These are phyloP conservation scores for Solanum sejunctum DNA, from an alignment of 257 asterid species.

Conservation along the genomic window DNA sequence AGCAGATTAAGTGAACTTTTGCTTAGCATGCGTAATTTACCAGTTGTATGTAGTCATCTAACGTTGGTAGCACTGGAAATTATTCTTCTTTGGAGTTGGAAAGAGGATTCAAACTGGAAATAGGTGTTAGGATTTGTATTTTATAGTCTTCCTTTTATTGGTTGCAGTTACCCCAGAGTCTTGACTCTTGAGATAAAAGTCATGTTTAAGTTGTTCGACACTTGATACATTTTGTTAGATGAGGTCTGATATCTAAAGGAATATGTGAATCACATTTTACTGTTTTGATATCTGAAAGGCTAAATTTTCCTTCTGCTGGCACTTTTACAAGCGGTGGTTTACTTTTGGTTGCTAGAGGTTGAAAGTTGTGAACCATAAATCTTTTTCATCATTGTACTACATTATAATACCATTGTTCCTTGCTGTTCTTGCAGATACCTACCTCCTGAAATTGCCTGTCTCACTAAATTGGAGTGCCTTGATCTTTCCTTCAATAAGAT, in stretches of 20 bases:
- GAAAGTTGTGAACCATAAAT: background rate
- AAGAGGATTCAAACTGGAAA: background rate
- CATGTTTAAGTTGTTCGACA: background rate
- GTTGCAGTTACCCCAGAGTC: background rate
- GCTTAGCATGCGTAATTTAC: background rate
- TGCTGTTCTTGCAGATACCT: slow-evolving; percentile 57
- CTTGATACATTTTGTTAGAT: background rate
- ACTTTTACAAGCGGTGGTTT: background rate
- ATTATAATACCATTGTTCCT: background rate
- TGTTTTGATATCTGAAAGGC: background rate
- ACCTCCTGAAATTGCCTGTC: slow-evolving; percentile 88
- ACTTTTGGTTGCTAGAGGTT: background rate
- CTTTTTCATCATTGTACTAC: background rate
- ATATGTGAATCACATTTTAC: background rate
- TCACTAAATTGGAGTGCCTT: slow-evolving; percentile 60
- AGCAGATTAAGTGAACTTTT: background rate
- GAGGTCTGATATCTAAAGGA: background rate
- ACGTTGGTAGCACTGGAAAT: background rate
- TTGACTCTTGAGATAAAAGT: background rate
- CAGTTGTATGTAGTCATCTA: background rate
- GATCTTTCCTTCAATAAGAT: slow-evolving; percentile 88
- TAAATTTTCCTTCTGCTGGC: background rate
- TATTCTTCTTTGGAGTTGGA: background rate
- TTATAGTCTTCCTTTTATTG: background rate
- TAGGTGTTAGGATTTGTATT: background rate